Percentiles rank a stretch among this genome's conserved stretches.
phyloP scores from a whole-genome alignment of 2,329 filamentous ascomycete species.

The Calonectria pteridis region DNA sequence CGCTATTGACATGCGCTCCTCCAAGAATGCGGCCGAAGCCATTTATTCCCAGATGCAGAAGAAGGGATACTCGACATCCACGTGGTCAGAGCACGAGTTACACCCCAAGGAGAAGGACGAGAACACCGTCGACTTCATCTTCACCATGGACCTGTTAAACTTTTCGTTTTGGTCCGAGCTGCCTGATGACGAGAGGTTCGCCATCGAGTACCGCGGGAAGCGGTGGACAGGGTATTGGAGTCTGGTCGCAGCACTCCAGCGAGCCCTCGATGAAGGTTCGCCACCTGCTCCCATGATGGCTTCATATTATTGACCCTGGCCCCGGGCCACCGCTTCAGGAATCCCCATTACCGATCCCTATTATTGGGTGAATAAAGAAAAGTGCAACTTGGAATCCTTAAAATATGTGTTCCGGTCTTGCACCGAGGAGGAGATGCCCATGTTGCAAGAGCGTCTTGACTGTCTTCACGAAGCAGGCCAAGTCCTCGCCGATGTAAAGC shows the following conservation, averaged over 20 bases:
- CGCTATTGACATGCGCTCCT: conserved; percentile 84
- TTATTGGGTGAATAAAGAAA: conserved; percentile 84
- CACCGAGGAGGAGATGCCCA: conserved; percentile 87
- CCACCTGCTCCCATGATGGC: conserved; percentile 19
- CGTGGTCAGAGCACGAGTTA: conserved; percentile 89
- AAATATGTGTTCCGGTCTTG: conserved; percentile 86
- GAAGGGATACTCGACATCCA: conserved; percentile 84
- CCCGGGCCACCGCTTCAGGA: conserved; percentile 57
- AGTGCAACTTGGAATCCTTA: conserved; percentile 81
- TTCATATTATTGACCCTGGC: conserved; percentile 11
- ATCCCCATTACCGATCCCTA: conserved; percentile 90
- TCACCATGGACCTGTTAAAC: conserved; percentile 96
- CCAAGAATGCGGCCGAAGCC: conserved; percentile 82
- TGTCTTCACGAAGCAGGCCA: conserved; percentile 87
- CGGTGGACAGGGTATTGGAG: conserved; percentile 97
- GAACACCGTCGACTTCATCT: conserved; percentile 88
- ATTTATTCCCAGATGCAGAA: conserved; percentile 88
- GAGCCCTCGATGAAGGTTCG: conserved; percentile 86
- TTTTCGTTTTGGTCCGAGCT: conserved; percentile 95
- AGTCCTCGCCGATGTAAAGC: conserved; percentile 79
- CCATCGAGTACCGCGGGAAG: conserved; percentile 83
- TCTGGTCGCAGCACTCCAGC: conserved; percentile 85
- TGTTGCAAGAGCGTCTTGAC: conserved; percentile 81
- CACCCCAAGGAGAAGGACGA: conserved; percentile 89
- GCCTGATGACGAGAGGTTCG: conserved; percentile 79